These are phyloP conservation scores for Platismatia glauca DNA, from an alignment of 495 filamentous ascomycete genomes.

Conservation along the genomic window DNA sequence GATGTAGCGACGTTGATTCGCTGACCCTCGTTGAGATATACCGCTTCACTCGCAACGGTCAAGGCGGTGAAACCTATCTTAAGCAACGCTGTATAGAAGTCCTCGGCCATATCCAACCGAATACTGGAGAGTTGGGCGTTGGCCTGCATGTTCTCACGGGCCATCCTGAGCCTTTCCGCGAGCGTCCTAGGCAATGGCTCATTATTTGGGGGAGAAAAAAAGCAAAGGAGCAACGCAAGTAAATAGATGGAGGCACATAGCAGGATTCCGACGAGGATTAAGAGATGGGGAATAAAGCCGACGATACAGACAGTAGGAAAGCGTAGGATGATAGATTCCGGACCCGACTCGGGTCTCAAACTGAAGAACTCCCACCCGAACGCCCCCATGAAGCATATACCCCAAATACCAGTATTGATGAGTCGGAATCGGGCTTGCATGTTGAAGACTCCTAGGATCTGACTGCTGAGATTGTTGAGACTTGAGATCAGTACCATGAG, in stretches of 20 bases:
- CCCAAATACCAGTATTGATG: constrained; percentile 81
- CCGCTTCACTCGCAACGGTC: constrained; percentile 88
- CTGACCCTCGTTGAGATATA: constrained; percentile 85
- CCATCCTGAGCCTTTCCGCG: constrained; percentile 48
- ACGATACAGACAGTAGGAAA: constrained; percentile 94
- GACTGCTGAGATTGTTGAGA: constrained; percentile 80
- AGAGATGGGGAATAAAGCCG: constrained; percentile 85
- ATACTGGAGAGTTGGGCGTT: constrained; percentile 74
- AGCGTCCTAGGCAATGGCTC: constrained; percentile 33
- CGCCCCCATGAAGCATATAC: constrained; percentile 72
- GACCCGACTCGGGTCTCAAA: constrained; percentile 35
- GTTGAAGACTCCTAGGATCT: constrained; percentile 69
- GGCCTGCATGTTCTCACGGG: constrained; percentile 85
- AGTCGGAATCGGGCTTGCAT: constrained; percentile 70
- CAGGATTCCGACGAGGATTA: constrained; percentile 69
- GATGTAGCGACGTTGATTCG: constrained; percentile 62
- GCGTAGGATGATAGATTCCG: constrained; percentile 46
- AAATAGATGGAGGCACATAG: constrained; percentile 66
- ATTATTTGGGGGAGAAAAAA: constrained; percentile 53
- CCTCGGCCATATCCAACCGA: constrained; percentile 71
- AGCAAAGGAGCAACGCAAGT: constrained; percentile 66
- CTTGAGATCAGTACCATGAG: constrained; percentile 79
- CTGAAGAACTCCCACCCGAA: constrained; percentile 62
- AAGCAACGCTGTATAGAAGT: constrained; percentile 88
- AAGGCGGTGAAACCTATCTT: constrained; percentile 77